phyloP scores from a whole-genome alignment of 2,329 filamentous ascomycete species.

The Coniella lustricola region DNA sequence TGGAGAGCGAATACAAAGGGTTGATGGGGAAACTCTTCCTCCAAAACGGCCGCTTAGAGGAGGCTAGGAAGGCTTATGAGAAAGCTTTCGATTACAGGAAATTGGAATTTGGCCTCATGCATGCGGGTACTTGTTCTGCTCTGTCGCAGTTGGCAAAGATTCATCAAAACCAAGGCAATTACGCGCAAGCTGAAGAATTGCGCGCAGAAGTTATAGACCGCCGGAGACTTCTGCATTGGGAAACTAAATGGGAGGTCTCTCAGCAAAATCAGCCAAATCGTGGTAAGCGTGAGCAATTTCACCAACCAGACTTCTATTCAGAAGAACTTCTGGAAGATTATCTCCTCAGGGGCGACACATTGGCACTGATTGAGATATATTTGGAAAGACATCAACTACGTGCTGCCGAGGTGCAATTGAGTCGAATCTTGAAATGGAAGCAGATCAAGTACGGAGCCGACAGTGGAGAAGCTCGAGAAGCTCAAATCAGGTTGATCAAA shows the following conservation, averaged over 20 bases:
- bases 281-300: background rate
- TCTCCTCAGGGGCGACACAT: background rate
- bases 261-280: background rate
- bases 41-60: background rate
- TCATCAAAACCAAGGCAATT: background rate
- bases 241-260: background rate
- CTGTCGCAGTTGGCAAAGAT: background rate
- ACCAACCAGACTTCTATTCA: background rate
- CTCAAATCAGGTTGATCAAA: too few relatives aligned
- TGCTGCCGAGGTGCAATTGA: background rate
- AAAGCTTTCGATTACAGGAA: background rate
- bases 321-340: background rate
- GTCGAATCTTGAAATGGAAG: background rate
- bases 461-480: too few relatives aligned
- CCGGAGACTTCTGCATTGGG: background rate
- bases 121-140: background rate
- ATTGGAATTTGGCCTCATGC: background rate
- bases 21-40: background rate
- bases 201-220: conserved; percentile 2
- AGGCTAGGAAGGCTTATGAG: background rate
- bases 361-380: background rate
- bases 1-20: conserved; percentile 1
- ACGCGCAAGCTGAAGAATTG: background rate
- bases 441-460: background rate
- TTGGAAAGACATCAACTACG: background rate